Evolutionary conservation across 305 asterid genomes (phyloP).

Genomic region (Solanum hybrid): DNA sequence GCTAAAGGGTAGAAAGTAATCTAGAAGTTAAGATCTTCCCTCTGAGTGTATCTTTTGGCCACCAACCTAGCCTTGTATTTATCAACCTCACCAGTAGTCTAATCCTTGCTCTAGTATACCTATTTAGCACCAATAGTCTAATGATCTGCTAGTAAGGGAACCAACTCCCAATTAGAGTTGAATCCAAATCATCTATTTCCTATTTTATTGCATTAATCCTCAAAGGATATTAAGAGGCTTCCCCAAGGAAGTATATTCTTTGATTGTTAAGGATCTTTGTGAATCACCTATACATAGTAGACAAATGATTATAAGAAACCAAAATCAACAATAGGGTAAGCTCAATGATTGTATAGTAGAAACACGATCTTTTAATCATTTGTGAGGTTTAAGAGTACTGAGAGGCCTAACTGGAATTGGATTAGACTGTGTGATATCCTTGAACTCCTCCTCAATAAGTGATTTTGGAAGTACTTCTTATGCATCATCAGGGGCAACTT

Average conservation of each 20-base stretch:
- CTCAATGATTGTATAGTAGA: not conserved
- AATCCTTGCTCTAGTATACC: not conserved
- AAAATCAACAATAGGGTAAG: not conserved
- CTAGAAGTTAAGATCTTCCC: not conserved
- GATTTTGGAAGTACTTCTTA: too few species aligned
- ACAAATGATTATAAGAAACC: not conserved
- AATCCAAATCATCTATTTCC: not conserved
- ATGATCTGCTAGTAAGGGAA: not conserved
- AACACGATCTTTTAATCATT: not conserved
- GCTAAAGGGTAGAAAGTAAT: not conserved
- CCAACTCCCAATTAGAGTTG: not conserved
- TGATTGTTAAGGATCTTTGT: not conserved
- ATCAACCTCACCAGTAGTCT: not conserved
- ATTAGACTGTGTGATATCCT: too few species aligned
- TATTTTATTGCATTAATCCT: not conserved
- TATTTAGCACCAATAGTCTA: not conserved
- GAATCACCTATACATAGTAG: not conserved
- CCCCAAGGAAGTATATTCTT: not conserved
- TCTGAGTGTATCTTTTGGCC: not conserved
- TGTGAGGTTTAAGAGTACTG: not conserved
- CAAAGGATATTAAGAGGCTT: not conserved
- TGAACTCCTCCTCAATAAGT: too few species aligned
- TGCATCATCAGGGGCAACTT: too few species aligned
- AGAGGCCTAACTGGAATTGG: too few species aligned
- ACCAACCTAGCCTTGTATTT: not conserved